phyloP scores from a whole-genome alignment of 306 rosid species.

The Pyrus betulifolia region DNA sequence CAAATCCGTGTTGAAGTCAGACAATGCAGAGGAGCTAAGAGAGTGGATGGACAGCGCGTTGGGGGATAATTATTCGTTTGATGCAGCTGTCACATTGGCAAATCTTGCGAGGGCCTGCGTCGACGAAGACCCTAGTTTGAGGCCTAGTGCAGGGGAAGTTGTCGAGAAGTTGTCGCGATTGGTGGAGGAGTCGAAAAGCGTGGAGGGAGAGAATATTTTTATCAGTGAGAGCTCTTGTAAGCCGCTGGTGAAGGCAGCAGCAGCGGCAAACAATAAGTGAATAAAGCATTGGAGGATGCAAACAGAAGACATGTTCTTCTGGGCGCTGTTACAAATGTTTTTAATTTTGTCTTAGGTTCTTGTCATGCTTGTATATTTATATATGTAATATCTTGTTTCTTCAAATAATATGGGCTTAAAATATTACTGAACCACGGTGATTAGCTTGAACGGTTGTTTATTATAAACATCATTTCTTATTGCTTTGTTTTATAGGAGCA shows the following conservation, averaged over 20 bases:
- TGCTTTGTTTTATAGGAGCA: too few relatives aligned
- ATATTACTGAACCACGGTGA: too few relatives aligned
- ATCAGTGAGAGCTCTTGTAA: constrained; percentile 64
- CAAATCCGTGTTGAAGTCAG: constrained; percentile 42
- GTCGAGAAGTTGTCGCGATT: constrained; percentile 56
- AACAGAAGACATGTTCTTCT: background rate
- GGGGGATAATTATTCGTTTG: constrained; percentile 58
- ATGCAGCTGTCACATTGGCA: constrained; percentile 49
- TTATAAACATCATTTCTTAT: too few relatives aligned
- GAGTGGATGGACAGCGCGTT: constrained; percentile 77
- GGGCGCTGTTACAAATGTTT: background rate
- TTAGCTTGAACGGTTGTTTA: too few relatives aligned
- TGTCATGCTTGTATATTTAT: background rate
- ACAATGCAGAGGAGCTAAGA: constrained; percentile 51
- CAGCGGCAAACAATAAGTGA: constrained; percentile 14
- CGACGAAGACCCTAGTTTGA: constrained; percentile 51
- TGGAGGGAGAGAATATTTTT: constrained; percentile 33
- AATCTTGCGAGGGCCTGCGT: constrained; percentile 66
- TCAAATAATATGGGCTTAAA: background rate
- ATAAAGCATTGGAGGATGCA: background rate
- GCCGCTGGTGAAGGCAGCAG: constrained; percentile 56
- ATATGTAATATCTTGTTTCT: constrained; percentile 15
- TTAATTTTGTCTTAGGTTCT: background rate
- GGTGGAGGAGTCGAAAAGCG: constrained; percentile 42
- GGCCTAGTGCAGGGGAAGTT: constrained; percentile 64